A percentile compares a stretch with the other conserved stretches of the same genome.
These are phyloP conservation scores for Fusarium sarcochroum DNA, from an alignment of 2,329 filamentous ascomycete species.

Conservation along the genomic window DNA sequence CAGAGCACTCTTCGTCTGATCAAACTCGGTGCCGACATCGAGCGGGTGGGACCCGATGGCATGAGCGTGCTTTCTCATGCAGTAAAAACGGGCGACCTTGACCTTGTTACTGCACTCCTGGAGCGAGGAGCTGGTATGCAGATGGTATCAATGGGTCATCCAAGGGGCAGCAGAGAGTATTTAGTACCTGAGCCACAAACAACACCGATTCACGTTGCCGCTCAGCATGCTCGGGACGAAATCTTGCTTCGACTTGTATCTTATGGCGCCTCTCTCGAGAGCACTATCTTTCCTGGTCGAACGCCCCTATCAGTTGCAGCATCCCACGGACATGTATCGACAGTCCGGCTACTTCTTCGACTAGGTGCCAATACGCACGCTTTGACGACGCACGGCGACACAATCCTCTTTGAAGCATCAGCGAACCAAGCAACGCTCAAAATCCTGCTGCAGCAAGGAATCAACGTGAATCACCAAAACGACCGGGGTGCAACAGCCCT, in stretches of 20 bases:
- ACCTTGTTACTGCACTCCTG: conserved; percentile 43
- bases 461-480: conserved; percentile 48
- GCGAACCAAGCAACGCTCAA: conserved; percentile 47
- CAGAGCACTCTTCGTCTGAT: conserved; percentile 44
- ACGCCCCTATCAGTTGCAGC: conserved; percentile 47
- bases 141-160: conserved; percentile 12
- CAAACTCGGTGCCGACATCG: conserved; percentile 46
- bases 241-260: conserved; percentile 47
- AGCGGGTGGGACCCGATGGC: conserved; percentile 46
- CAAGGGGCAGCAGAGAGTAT: conserved; percentile 37
- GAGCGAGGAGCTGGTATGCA: conserved; percentile 44
- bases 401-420: conserved; percentile 47
- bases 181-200: conserved; percentile 47
- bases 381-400: conserved; percentile 47
- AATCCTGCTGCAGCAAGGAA: conserved; percentile 44
- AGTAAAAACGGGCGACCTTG: conserved; percentile 45
- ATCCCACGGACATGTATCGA: conserved; percentile 47
- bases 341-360: conserved; percentile 46
- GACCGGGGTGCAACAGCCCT: conserved; percentile 48
- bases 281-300: conserved; percentile 48
- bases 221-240: conserved; percentile 47
- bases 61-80: conserved; percentile 50
- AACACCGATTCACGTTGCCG: conserved; percentile 46
- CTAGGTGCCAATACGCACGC: conserved; percentile 45
- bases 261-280: conserved; percentile 44